Evolutionary conservation across 176 grass and related monocot genomes (phyloP).

Genomic region (Carex myosuroides): DNA sequence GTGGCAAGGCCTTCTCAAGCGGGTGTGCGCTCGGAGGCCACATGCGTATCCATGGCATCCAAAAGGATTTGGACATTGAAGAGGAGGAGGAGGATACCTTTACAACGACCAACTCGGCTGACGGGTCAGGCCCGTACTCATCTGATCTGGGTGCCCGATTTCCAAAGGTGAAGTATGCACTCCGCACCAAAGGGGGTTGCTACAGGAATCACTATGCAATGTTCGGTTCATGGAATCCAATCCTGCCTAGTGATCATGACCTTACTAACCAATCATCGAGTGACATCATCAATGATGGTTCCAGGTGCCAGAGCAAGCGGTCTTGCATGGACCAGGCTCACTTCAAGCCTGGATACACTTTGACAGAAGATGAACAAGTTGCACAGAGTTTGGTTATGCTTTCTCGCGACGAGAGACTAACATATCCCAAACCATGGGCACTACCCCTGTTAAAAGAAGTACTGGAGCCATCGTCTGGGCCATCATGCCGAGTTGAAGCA

Average conservation of each 20-base stretch:
- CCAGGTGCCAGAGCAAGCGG: neutral
- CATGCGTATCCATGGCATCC: conserved; percentile 72
- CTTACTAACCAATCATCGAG: neutral
- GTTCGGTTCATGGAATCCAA: neutral
- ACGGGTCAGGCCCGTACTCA: conserved; percentile 3
- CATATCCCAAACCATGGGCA: conserved; percentile 17
- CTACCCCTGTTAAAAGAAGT: neutral
- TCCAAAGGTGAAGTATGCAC: conserved; percentile 45
- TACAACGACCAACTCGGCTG: conserved; percentile 22
- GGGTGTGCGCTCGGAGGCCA: conserved; percentile 85
- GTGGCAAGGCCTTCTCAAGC: conserved; percentile 75
- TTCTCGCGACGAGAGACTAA: conserved; percentile 11
- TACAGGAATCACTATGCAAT: neutral
- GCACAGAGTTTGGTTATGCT: conserved; percentile 71
- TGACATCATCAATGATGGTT: neutral
- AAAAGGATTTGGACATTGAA: conserved; percentile 25
- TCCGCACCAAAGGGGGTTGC: conserved; percentile 40
- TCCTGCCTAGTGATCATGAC: neutral
- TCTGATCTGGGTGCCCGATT: neutral
- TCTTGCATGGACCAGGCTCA: neutral
- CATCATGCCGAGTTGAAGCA: conserved; percentile 19
- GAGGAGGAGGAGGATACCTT: conserved; percentile 9
- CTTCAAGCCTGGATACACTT: neutral
- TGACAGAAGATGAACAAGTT: conserved; percentile 56
- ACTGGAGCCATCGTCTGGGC: conserved; percentile 7